Base-by-base conservation (phyloP, 2,329 filamentous ascomycete genomes). In the Xylaria hypoxylon region DNA sequence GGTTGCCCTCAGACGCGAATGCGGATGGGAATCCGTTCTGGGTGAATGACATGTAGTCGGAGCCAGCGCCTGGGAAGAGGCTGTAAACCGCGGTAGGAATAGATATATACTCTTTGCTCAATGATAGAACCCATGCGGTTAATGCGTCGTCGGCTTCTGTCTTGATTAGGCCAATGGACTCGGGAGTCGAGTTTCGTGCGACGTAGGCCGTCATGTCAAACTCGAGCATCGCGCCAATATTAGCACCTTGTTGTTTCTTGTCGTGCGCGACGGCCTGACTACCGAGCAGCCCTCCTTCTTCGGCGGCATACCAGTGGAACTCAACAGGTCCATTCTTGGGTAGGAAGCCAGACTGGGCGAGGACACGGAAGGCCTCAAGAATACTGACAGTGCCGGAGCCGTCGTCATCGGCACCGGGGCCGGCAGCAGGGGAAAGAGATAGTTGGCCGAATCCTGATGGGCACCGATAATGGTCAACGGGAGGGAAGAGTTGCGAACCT, bases 231-330 rank as follows among this genome's bases (percentile, higher is more conserved):
- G 68, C 70, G 13, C 67, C 65, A n/a, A 71, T 68, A 3, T 56
- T 68, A 40, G 90, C 90, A 70, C 90, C 91, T 71, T 93, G 84
- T 55, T 88, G 83, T 6, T 85, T 84, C 45, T 85, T 84, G 45
- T 86, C 80, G 72, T 87, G 85, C 10, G 62, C 66, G 11, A 71
- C 62, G 5, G 65, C 70, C 45, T 61, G 62, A 45, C 89, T 92
- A 52, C 92, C 92, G 0, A 95, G 85, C 47, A 96, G 82, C 15
- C 92, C 92, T 8, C 90, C 91, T 76, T 96, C 92, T 73, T 96
- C 92, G 1, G 91, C 92, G 3, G 89, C 90, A 79, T 94, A 95
- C 92, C 92, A 96, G 77, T 95, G 92, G 78, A 95, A 95, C 80
- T 96, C 92, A 65, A 96, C 80, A 0, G 91, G 93, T 1, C 67